Evolutionary conservation across 1,284 basidiomycete species (phyloP).

Genomic region (Microbotryomycetes sp.): DNA sequence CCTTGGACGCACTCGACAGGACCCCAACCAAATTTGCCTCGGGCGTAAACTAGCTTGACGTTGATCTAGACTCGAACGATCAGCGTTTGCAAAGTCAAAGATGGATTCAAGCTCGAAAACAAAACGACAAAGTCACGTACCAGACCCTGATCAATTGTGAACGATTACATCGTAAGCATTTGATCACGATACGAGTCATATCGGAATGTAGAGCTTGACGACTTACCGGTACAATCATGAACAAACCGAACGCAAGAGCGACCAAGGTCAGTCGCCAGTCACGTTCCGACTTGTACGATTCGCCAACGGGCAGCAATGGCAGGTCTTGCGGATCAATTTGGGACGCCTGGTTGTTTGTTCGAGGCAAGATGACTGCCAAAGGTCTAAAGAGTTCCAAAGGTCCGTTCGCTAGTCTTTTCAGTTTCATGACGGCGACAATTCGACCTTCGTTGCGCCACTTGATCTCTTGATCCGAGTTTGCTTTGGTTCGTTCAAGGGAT

Average conservation of each 20-base stretch:
- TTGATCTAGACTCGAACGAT: neutral
- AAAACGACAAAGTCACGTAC: too few relatives aligned
- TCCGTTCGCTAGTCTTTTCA: neutral
- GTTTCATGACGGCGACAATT: neutral
- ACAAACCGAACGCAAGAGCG: conserved; percentile 13
- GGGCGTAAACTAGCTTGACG: conserved; percentile 24
- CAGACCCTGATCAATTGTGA: too few relatives aligned
- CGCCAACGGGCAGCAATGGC: neutral
- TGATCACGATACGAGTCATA: too few relatives aligned
- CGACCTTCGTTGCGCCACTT: neutral
- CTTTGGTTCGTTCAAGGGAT: neutral
- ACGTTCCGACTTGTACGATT: neutral
- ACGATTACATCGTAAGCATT: too few relatives aligned
- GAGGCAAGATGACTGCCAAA: conserved; percentile 16
- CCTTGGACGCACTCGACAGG: conserved; percentile 1
- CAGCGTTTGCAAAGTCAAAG: too few relatives aligned
- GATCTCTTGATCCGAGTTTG: neutral
- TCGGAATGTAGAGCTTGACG: too few relatives aligned
- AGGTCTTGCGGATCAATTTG: neutral
- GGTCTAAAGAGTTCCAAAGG: conserved; percentile 8
- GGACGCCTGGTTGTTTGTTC: neutral
- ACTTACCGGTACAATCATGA: conserved; percentile 18
- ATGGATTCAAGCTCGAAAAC: neutral
- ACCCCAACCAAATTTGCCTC: conserved; percentile 21
- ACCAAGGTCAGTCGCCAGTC: conserved; percentile 19